These are phyloP conservation scores for Cyberlindnera maclurae DNA, from an alignment of 805 yeast species.

Conservation along the genomic window DNA sequence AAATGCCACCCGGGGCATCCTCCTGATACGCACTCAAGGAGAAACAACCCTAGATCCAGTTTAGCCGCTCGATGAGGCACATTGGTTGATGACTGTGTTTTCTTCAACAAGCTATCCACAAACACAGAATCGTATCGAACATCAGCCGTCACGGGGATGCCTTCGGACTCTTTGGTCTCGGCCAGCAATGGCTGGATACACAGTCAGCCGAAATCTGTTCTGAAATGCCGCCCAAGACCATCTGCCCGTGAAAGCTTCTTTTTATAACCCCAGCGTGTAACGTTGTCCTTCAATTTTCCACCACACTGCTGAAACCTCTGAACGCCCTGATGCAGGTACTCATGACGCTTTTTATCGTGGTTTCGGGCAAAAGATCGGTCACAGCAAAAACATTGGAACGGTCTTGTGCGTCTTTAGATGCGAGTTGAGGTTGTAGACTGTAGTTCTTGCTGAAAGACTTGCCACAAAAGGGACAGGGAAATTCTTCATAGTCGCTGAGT, in stretches of 20 bases:
- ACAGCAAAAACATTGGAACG: slow-evolving; percentile 59
- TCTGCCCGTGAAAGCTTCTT: slow-evolving; percentile 70
- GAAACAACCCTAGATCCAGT: too few species aligned
- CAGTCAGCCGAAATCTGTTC: slow-evolving; percentile 67
- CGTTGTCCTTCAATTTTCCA: slow-evolving; percentile 51
- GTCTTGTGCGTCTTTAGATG: slow-evolving; percentile 74
- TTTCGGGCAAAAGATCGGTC: slow-evolving; percentile 66
- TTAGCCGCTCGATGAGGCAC: too few species aligned
- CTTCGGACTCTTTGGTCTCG: slow-evolving; percentile 32
- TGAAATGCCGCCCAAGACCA: slow-evolving; percentile 68
- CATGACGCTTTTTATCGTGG: slow-evolving; percentile 74
- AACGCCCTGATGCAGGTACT: slow-evolving; percentile 64
- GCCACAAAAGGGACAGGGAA: slow-evolving; percentile 60
- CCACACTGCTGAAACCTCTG: slow-evolving; percentile 61
- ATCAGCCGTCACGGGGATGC: neutral
- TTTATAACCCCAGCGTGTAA: slow-evolving; percentile 68
- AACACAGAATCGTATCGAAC: neutral
- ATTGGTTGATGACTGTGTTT: too few species aligned
- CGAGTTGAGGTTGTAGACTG: slow-evolving; percentile 71
- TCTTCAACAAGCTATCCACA: too few species aligned
- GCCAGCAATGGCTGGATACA: slow-evolving; percentile 62
- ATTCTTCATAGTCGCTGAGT: slow-evolving; percentile 4
- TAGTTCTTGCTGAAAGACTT: slow-evolving; percentile 74
- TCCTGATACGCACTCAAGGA: too few species aligned
- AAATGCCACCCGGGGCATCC: too few species aligned